Evolutionary conservation across 108 stramenopile species (phyloP), one percentile per base, ranked within the genome.

Genomic region (Thalassiosira profunda): DNA sequence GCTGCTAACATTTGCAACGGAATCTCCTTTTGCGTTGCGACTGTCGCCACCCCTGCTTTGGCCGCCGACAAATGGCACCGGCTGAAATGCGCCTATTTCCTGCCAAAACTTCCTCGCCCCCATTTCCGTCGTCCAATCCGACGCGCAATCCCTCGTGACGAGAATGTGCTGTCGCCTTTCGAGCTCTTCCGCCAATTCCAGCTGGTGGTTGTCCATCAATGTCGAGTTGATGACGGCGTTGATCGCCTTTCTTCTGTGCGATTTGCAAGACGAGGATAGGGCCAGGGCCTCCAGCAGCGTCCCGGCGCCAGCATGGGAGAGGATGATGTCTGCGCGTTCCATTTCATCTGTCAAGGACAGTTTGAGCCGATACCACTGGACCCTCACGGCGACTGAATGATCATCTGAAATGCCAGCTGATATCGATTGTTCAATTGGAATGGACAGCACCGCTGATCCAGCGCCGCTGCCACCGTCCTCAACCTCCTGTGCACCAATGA

Each of bases 161-260:
- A 48, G 70, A 25, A 95, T 56, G 47, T 92, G 82, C 5, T 60
- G 67, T 17, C 89, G 59, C 42, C 53, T 67, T 29, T 84, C 87
- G 79, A 98, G 83, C 10, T 95, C 96, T 23, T 64, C 64, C 2
- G 98, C 98, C 12, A 98, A 72, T 70, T 98, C 98, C 30, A 81
- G 70, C 64, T 98, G 98, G 67, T 98, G 98, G 84, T 97, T 96
- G 85, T 97, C 79, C 98, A 98, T 98, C 21, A 98, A 83, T 11
- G 34, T 47, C 0, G 81, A 73, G 69, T 98, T 98, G 45, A 97
- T 94, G 0, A 96, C 94, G 4, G 95, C 97, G 52, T 70, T 69
- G 10, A 96, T 80, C 36, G 81, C 25, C 62, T 67, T 60, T 72
- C 76, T 30, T 67, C 35, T 48, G 72, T 40, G 58, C 63, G 15